These are phyloP conservation scores for Singerocomus rubriflavus DNA, from an alignment of 1,284 basidiomycete species.

Conservation along the genomic window DNA sequence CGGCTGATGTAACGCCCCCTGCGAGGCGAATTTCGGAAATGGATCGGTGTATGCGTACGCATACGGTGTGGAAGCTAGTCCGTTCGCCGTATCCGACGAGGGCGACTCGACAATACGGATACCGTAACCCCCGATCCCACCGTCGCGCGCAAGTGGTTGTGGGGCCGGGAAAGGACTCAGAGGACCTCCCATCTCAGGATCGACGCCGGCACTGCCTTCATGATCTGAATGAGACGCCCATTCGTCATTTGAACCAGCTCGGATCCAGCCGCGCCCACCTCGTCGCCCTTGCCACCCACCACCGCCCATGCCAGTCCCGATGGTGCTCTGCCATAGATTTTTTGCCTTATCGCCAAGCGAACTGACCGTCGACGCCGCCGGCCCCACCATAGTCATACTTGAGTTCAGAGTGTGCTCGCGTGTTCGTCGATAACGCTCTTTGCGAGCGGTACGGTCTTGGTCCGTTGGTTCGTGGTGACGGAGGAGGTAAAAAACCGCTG, in stretches of 20 bases:
- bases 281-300: slow-evolving; percentile 15
- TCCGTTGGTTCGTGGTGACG: slow-evolving; percentile 37
- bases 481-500: slow-evolving; percentile 44
- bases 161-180: slow-evolving; percentile 10
- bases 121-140: slow-evolving; percentile 2
- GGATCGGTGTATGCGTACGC: slow-evolving; percentile 20
- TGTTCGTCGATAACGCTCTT: slow-evolving; percentile 21
- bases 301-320: not conserved
- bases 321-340: slow-evolving; percentile 16
- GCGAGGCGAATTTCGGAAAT: slow-evolving; percentile 16
- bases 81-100: slow-evolving; percentile 22
- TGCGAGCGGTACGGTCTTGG: slow-evolving; percentile 25
- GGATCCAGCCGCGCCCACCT: slow-evolving; percentile 41
- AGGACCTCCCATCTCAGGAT: slow-evolving; percentile 12
- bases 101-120: slow-evolving; percentile 28
- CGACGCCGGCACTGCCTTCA: slow-evolving; percentile 8
- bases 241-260: slow-evolving; percentile 39
- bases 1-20: slow-evolving; percentile 12
- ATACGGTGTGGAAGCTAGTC: slow-evolving; percentile 4
- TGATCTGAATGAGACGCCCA: slow-evolving; percentile 33
- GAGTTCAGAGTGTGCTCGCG: slow-evolving; percentile 13
- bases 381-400: not conserved
- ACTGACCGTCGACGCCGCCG: slow-evolving; percentile 3
- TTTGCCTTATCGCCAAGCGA: slow-evolving; percentile 22
- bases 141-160: slow-evolving; percentile 3